Base-by-base conservation (phyloP, 176 grass and related monocot genomes). In the Poa annua region DNA sequence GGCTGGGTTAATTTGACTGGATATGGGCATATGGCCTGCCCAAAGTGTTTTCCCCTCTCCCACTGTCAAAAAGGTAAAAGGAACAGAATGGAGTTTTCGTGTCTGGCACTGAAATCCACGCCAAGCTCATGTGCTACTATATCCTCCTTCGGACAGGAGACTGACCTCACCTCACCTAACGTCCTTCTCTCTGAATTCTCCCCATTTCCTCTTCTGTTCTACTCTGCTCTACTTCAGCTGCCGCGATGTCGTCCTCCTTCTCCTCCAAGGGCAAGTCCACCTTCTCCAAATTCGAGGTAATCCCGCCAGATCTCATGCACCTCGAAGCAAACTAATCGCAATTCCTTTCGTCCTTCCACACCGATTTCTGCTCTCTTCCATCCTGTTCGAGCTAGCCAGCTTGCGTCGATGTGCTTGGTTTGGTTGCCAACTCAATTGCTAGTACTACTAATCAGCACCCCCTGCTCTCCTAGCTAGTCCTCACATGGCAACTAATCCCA, bases 261-360 rank as follows among this genome's bases (percentile, higher is more conserved):
- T 64, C 56, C 56, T 60, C 61, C 61, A 64, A 64, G 61, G 61
- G 61, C 61, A 64, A 64, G 61, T 64, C 61, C 61, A 64, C 26
- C 61, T 64, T 64, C 61, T 64, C 61, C 6, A 64, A 64, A 15
- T 64, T 64, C 61, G 61, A 64, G 61, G 61, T 64, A 64, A 16
- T 34, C 61, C 60, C 3, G 8, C 20, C 61, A 64, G 61, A 64
- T 64, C 61, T 15, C 60, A 63, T 32, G 60, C 60, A 32, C 24
- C 59, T 61, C 22, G 6, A 6, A 32, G 4, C 48, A 64, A 15
- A 34, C 6, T 17, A 64, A 64, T 34, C 8, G 29, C 6, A 63
- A 33, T 33, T 63, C 25, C 12, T 63, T 32, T 32, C 48, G 48
- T 50, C 14, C 48, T 1, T 50, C n/a, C 8, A 21, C 55, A 22